Evolutionary conservation across 2,329 filamentous ascomycete species (phyloP).

Genomic region (Ramularia endophylla): DNA sequence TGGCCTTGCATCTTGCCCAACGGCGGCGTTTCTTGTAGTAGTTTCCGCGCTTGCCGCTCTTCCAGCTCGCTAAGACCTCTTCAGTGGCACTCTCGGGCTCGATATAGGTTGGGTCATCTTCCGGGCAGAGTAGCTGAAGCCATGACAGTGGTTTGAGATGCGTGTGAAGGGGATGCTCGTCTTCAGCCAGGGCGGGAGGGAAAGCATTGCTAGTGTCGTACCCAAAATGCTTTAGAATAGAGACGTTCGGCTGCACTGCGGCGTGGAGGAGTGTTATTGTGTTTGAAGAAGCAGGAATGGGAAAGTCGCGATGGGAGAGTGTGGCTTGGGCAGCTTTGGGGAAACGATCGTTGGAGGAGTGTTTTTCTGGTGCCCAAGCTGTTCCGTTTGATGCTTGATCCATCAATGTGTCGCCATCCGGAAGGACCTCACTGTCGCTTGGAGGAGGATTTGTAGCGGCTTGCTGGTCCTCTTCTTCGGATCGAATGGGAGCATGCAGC

Average conservation of each 20-base stretch:
- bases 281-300: conserved; percentile 64
- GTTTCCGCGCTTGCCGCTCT: conserved; percentile 72
- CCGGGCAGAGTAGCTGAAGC: conserved; percentile 80
- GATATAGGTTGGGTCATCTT: conserved; percentile 67
- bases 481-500: conserved; percentile 38
- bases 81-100: conserved; percentile 56
- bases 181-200: conserved; percentile 35
- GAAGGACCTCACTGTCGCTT: no score
- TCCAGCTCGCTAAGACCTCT: conserved; percentile 62
- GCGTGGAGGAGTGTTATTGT: conserved; percentile 75
- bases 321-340: conserved; percentile 28
- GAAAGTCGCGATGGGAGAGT: conserved; percentile 38
- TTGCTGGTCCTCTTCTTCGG: conserved; percentile 26
- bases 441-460: conserved; percentile 3
- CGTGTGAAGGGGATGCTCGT: conserved; percentile 68
- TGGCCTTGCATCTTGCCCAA: conserved; percentile 65
- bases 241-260: conserved; percentile 81
- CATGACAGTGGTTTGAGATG: conserved; percentile 82
- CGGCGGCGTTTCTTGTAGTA: conserved; percentile 86
- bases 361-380: neutral
- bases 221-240: conserved; percentile 80
- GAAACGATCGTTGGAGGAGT: neutral
- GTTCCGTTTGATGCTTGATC: neutral
- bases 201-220: conserved; percentile 64
- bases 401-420: neutral